Evolutionary conservation across 768 basidiomycete species (phyloP), one percentile per base, ranked within the genome.

Genomic region (Mycena pura): DNA sequence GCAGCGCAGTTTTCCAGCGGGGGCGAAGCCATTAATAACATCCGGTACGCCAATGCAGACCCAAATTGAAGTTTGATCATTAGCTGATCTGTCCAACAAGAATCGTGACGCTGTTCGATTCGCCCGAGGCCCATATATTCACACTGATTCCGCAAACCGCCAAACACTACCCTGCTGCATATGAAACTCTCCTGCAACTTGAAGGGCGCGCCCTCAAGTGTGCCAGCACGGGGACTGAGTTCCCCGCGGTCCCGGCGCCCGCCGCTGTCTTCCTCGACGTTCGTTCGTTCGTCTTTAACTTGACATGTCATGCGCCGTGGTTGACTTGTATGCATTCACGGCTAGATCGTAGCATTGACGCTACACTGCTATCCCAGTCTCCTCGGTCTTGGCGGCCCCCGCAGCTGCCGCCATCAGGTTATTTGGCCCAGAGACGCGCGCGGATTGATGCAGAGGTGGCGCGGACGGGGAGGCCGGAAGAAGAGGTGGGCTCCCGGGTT

Each of bases 151-250:
- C 46, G 11, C 8, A 15, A 34, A n/a, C 15, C 8, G 17, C 17
- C 25, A 21, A 14, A 19, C 47, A 32, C 29, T 54, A 41, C 25
- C 52, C 52, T 7, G 10, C 41, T 3, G 52, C 52, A 9, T 40
- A 57, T 28, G 22, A 49, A 29, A 32, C 39, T 24, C 47, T 57
- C 2, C 9, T 40, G 19, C 45, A 19, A n/a, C n/a, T n/a, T n/a
- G n/a, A n/a, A 27, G 45, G 25, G 10, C 10, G 27, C 10, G 11
- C 36, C 21, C 47, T 60, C 28, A 39, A 14, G 29, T 60, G 58
- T n/a, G 49, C 58, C 39, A 36, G 19, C 17, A 60, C 48, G 10
- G 58, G 58, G 5, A 52, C n/a, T 7, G 21, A 5, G 17, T 60
- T 60, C 34, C 8, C 41, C 10, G 50, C 58, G 3, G 27, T 60